Evolutionary conservation across 352 stramenopile species (phyloP), one percentile per base, ranked within the genome.

Genomic region (Phytophthora palmivora): DNA sequence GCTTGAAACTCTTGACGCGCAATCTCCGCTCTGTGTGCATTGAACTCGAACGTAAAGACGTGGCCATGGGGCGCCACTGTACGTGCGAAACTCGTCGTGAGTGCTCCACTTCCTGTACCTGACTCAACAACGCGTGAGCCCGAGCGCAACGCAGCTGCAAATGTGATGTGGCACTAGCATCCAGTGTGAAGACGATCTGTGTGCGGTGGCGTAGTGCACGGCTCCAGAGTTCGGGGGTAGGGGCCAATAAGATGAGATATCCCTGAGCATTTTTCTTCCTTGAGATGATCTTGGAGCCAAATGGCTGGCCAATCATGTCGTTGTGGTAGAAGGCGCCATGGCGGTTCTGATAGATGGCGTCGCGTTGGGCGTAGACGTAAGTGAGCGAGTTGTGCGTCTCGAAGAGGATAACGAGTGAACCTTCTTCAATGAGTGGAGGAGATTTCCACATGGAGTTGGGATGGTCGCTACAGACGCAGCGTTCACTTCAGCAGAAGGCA

Each of bases 1-100:
- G 81, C 45, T 73, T 59, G n/a, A 72, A 99, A 99, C 70, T 99
- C 97, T 5, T 97, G 74, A 10, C 77, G 66, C 2, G 98, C 98
- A 42, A 94, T 94, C 42, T 96, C 68, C 3, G 93, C 97, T 39
- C 98, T 84, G 51, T 91, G 81, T 42, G 89, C 76, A 71, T 99
- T 99, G 72, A 99, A 99, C 79, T 99, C 98, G 67, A 98, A 99
- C 10, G 96, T 99, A 67, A 98, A 97, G 10, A 98, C 85, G 62
- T 97, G 89, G 42, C 95, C 94, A n/a, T 78, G 65, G 0, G 95
- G 93, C 37, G 78, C 82, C 32, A 98, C 96, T 0, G 88, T 95
- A 30, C 88, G 82, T n/a, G 95, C 78, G 41, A 99, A 94, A 22
- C 85, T 91, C 62, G 95, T 96, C 39, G 89, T 98, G 78, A 99